Evolutionary conservation across 106 monocot species (phyloP), one percentile per base, ranked within the genome.

Genomic region (Phalaenopsis equestris): DNA sequence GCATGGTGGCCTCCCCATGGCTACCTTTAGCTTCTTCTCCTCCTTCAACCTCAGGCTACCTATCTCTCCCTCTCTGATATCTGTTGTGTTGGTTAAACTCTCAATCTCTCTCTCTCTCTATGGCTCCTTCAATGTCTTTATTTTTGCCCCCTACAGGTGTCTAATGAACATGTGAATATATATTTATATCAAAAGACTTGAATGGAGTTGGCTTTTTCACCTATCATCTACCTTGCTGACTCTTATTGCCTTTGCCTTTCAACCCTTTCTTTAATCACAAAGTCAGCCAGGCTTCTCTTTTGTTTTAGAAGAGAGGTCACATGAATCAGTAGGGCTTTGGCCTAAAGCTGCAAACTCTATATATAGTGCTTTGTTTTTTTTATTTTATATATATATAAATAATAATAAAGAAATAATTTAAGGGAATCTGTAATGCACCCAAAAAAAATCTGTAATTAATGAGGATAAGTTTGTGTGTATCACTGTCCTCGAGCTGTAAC

Each of bases 1-100:
- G 81, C 74, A 81, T 19, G 81, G 81, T 12, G 56, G 81, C 56
- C 81, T 81, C 24, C 81, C 81, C 81, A 74, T 81, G 52, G 52
- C 52, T 52, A 52, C 52, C 1, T 46, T 15, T 57, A 47, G 67
- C 67, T 52, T 52, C 49, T 49, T 49, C 52, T 12, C 12, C 52
- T 2, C 14, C 52, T 12, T 52, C 52, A 45, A 45, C 43, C 12
- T 52, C 52, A 48, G 7, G 30, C 30, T 45, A 3, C 15, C 73
- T 73, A 15, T 73, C 73, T 41, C 41, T 73, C 41, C 41, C 73
- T 41, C 73, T 73, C 64, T 65, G 9, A 6, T 23, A 11, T 52
- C 52, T 52, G 12, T 52, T 52, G 52, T 52, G 52, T 52, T 65
- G 64, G 5, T 65, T 65, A 65, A 65, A 65, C 23, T 65, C 23